phyloP scores from a whole-genome alignment of 768 basidiomycete genomes.

The Pisolithus microcarpus region DNA sequence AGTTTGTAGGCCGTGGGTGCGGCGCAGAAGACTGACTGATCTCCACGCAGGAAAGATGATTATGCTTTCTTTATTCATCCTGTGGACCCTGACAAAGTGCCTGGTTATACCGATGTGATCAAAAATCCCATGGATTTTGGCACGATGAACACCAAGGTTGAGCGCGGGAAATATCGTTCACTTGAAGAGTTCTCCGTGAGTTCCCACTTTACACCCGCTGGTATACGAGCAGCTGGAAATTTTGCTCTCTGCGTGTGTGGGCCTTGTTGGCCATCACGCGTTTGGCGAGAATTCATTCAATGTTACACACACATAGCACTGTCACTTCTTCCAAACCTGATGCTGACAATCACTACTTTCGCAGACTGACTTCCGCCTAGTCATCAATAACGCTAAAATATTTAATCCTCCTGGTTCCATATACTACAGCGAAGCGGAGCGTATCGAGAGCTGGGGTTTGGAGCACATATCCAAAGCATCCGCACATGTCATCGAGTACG shows the following conservation, averaged over 20 bases:
- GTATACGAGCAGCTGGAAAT: too few relatives aligned
- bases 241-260: background rate
- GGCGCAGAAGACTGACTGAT: slow-evolving; percentile 3
- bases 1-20: slow-evolving; percentile 7
- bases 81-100: slow-evolving; percentile 53
- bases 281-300: background rate
- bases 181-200: slow-evolving; percentile 74
- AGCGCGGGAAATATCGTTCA: slow-evolving; percentile 67
- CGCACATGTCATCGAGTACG: slow-evolving; percentile 70
- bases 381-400: slow-evolving; percentile 63
- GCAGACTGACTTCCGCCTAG: slow-evolving; percentile 65
- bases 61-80: slow-evolving; percentile 77
- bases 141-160: slow-evolving; percentile 76
- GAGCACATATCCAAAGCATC: slow-evolving; percentile 70
- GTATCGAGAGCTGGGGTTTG: slow-evolving; percentile 61
- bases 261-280: background rate
- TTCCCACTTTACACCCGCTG: slow-evolving; percentile 1
- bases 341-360: background rate
- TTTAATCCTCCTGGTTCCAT: slow-evolving; percentile 74
- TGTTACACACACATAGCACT: background rate
- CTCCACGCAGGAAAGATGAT: slow-evolving; percentile 56
- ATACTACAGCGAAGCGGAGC: slow-evolving; percentile 67
- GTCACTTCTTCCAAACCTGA: background rate
- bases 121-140: slow-evolving; percentile 90
- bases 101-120: slow-evolving; percentile 61